Conservation (phyloP, 768 basidiomycete genomes). For the Mycena filopes region DNA sequence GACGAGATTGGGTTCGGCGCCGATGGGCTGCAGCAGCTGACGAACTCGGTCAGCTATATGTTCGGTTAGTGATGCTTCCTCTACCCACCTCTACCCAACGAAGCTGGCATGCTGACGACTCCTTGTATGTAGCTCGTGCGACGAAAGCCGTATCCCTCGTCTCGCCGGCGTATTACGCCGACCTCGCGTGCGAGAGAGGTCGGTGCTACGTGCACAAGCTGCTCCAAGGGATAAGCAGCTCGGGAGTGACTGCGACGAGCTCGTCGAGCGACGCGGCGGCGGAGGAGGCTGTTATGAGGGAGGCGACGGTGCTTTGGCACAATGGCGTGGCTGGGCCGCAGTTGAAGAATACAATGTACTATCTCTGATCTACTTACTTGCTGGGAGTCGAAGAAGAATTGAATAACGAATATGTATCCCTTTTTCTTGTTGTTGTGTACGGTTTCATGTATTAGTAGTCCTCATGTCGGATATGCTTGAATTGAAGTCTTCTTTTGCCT, state of each 20-base stretch:
- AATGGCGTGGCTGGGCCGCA: conserved; percentile 58
- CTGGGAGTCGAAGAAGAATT: no score
- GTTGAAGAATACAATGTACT: conserved; percentile 81
- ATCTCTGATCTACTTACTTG: conserved; percentile 67
- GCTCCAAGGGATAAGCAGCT: conserved; percentile 59
- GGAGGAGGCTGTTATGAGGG: conserved; percentile 62
- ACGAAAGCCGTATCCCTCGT: conserved; percentile 88
- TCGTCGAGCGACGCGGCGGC: conserved; percentile 25
- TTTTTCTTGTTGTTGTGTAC: not conserved
- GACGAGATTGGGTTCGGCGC: conserved; percentile 79
- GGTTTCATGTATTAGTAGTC: no score
- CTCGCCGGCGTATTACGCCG: conserved; percentile 86
- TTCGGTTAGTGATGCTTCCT: conserved; percentile 48
- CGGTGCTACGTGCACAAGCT: conserved; percentile 82
- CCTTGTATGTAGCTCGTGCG: conserved; percentile 64
- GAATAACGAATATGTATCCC: not conserved
- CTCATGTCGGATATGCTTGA: no score
- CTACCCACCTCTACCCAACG: no score
- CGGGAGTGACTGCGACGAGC: conserved; percentile 47
- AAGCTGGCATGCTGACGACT: not conserved
- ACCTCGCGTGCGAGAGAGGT: conserved; percentile 72
- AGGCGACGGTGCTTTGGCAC: conserved; percentile 67
- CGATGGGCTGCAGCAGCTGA: conserved; percentile 76
- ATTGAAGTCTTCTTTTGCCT: no score
- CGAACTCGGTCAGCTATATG: conserved; percentile 78